These are phyloP conservation scores for Strobilomyces dryophilus DNA, from an alignment of 768 basidiomycete genomes.

Conservation along the genomic window DNA sequence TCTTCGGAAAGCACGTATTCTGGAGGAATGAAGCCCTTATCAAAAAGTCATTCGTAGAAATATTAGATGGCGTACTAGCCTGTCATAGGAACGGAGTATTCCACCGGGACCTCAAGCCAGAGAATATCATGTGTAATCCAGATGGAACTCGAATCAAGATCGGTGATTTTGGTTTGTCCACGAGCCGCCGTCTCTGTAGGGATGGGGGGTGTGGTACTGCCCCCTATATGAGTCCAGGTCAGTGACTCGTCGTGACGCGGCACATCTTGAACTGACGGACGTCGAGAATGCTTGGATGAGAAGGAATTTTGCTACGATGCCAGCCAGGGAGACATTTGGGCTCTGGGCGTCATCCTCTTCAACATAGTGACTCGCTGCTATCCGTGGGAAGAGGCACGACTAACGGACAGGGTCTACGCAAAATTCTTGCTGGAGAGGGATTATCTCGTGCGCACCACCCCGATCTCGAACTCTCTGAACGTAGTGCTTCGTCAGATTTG, in stretches of 20 bases:
- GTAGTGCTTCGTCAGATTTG: constrained; percentile 12
- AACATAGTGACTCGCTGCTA: constrained; percentile 68
- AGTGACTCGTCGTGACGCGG: constrained; percentile 18
- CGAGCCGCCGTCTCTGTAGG: constrained; percentile 36
- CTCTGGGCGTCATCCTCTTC: constrained; percentile 75
- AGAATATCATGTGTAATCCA: constrained; percentile 64
- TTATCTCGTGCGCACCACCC: neutral
- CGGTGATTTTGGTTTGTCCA: constrained; percentile 77
- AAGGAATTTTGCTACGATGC: constrained; percentile 22
- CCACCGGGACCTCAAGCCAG: constrained; percentile 87
- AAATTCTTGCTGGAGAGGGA: constrained; percentile 1
- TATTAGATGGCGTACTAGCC: constrained; percentile 72
- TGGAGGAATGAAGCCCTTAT: constrained; percentile 57
- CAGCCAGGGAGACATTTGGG: constrained; percentile 55
- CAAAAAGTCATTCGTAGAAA: constrained; percentile 64
- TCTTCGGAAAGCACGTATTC: constrained; percentile 49
- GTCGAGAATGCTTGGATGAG: constrained; percentile 54
- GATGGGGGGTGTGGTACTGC: constrained; percentile 59
- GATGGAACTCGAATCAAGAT: constrained; percentile 54
- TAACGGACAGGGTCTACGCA: neutral
- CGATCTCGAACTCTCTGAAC: constrained; percentile 10
- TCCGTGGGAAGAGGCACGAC: constrained; percentile 16
- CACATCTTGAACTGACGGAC: constrained; percentile 4
- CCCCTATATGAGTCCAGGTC: constrained; percentile 71
- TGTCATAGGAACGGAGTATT: constrained; percentile 69